A percentile compares a stretch with the other conserved stretches of the same genome.
Conservation (phyloP, 345 rosid species). For the Euphorbia peplus region DNA sequence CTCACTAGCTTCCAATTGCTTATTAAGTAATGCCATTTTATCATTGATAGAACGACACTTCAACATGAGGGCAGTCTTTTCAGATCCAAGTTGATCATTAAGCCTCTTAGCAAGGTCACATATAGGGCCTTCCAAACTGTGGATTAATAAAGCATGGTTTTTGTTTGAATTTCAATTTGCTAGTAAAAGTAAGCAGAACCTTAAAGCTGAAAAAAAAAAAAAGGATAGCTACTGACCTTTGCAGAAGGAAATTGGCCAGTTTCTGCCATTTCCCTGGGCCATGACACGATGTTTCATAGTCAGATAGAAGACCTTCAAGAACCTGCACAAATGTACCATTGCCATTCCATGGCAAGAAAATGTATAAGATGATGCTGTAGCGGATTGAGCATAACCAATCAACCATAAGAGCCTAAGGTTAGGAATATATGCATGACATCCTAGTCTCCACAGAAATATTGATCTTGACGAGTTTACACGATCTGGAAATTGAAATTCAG, state of each 20-base stretch:
- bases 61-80: constrained; percentile 70
- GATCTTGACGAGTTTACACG: no score
- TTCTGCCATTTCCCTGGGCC: constrained; percentile 97
- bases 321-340: constrained; percentile 45
- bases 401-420: neutral
- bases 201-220: neutral
- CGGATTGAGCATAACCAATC: neutral
- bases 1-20: constrained; percentile 90
- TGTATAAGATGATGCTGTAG: neutral
- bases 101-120: constrained; percentile 75
- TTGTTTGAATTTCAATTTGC: neutral
- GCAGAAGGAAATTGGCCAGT: constrained; percentile 74
- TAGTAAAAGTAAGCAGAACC: neutral
- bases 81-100: constrained; percentile 73
- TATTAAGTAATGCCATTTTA: constrained; percentile 63
- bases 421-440: neutral
- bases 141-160: neutral
- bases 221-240: constrained; percentile 50
- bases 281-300: constrained; percentile 70
- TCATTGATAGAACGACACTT: constrained; percentile 86
- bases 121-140: constrained; percentile 91
- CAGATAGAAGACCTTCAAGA: constrained; percentile 69
- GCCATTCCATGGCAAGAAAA: neutral
- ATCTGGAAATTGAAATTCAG: no score
- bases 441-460: neutral